Conservation (phyloP, 192 early-diverging fungal genomes). For the Chytriomyces sp. region DNA sequence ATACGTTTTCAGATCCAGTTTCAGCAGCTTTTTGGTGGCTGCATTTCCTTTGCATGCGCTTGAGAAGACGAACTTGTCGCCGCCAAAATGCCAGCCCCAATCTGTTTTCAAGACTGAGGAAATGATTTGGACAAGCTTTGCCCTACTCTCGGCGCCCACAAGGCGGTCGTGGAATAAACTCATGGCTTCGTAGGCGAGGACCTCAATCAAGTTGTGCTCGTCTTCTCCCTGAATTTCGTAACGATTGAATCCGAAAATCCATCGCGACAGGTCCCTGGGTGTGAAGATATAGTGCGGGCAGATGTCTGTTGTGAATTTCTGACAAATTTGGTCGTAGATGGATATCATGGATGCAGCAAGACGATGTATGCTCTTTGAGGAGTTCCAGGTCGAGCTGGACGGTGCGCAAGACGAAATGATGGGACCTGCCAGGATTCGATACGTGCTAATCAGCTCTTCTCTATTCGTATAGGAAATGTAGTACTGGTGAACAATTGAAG, state of each 20-base stretch:
- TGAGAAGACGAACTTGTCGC: conserved; percentile 35
- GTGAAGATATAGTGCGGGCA: conserved; percentile 61
- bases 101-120: conserved; percentile 46
- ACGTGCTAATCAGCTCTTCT: conserved; percentile 56
- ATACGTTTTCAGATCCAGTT: conserved; percentile 40
- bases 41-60: conserved; percentile 21
- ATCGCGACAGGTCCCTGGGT: conserved; percentile 57
- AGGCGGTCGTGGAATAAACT: conserved; percentile 60
- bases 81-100: conserved; percentile 47
- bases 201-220: conserved; percentile 48
- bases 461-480: conserved; percentile 54
- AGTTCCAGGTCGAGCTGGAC: conserved; percentile 49
- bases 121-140: conserved; percentile 50
- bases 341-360: conserved; percentile 54
- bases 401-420: conserved; percentile 40
- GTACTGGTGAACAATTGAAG: conserved; percentile 53
- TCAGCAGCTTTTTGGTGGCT: conserved; percentile 30
- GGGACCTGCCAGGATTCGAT: conserved; percentile 47
- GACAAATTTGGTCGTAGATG: conserved; percentile 49
- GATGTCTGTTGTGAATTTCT: conserved; percentile 58
- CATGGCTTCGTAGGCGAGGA: conserved; percentile 54
- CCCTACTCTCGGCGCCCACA: conserved; percentile 40
- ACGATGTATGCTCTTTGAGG: conserved; percentile 52
- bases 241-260: conserved; percentile 46
- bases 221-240: conserved; percentile 50